Evolutionary conservation across 2,329 filamentous ascomycete species (phyloP).

Genomic region (Phaeosphaeria sp.): DNA sequence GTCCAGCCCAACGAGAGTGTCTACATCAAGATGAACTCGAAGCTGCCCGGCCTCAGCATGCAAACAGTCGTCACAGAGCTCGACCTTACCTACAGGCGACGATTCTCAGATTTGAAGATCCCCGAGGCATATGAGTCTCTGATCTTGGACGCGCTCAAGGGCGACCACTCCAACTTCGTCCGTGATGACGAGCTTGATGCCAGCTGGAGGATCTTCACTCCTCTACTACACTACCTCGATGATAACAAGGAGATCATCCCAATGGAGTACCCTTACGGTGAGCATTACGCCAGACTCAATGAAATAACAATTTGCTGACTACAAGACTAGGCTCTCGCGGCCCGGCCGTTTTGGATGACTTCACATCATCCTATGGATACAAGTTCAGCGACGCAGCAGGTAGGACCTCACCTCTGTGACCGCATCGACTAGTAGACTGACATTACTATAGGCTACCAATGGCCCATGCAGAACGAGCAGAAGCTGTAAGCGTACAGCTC

Average conservation of each 20-base stretch:
- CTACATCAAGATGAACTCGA: conserved; percentile 99
- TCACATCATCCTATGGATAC: conserved; percentile 97
- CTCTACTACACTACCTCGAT: conserved; percentile 95
- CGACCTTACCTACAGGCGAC: conserved; percentile 94
- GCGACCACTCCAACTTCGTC: conserved; percentile 96
- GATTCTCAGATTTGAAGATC: conserved; percentile 99
- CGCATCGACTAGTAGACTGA: conserved; percentile 21
- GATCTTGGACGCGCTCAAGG: conserved; percentile 96
- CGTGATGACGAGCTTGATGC: conserved; percentile 80
- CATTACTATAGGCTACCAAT: conserved; percentile 45
- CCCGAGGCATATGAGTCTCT: conserved; percentile 98
- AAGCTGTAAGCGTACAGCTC: conserved; percentile 37
- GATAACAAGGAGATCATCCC: conserved; percentile 99
- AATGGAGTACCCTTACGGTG: conserved; percentile 99
- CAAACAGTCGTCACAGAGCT: conserved; percentile 99
- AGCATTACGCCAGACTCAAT: conserved; percentile 50
- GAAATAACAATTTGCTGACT: conserved; percentile 3
- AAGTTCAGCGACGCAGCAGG: conserved; percentile 97
- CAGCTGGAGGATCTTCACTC: conserved; percentile 98
- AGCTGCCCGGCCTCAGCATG: conserved; percentile 97
- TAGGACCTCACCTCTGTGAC: conserved; percentile 28
- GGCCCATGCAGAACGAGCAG: conserved; percentile 48
- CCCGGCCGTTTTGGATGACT: conserved; percentile 94
- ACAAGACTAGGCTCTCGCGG: conserved; percentile 81
- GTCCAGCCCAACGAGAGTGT: conserved; percentile 99